Base-by-base conservation (phyloP, 257 asterid genomes). In the Salvia rosmarinus region DNA sequence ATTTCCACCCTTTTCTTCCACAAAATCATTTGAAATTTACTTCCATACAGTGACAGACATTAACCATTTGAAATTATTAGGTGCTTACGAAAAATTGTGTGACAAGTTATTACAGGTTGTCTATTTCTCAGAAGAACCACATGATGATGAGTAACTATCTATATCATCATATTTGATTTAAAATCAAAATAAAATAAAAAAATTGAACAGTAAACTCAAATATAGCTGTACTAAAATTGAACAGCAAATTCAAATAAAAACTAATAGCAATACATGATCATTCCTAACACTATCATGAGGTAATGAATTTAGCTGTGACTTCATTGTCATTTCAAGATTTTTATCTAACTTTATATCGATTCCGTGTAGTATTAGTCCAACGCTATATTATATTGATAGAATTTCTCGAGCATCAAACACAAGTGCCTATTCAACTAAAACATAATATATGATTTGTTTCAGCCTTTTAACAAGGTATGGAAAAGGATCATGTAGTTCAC, bases 21-120 rank as follows among this genome's bases (percentile, higher is more conserved):
- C 7, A 23, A 71, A 61, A 72, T 72, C 57, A 72, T 72, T 16
- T 61, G 64, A 61, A 61, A 61, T 23, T 49, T 34, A 49, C 70
- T 49, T 49, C 70, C 70, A 72, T 70, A 28, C 51, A 11, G 3
- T 23, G 34, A 54, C 35, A 28, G 56, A 56, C 25, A 16, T 30
- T 58, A n/a, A 5, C 34, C 14, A 28, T 58, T 70, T 28, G 11
- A 10, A 28, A 57, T 39, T 55, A 37, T 19, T 55, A 1, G 60
- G 14, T 51, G 59, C 7, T 10, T 66, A 47, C 59, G 2, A 66
- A 30, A 40, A 12, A 28, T 40, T 50, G 50, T 67, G 16, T 5
- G 9, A 50, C 60, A 30, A 50, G n/a, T 2, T 19, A 50, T 67
- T 2, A 51, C 34, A 54, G 9, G n/a, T 56, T 4, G 28, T 69